phyloP scores from a whole-genome alignment of 2,329 filamentous ascomycete species.

The Keithomyces neogunnii region DNA sequence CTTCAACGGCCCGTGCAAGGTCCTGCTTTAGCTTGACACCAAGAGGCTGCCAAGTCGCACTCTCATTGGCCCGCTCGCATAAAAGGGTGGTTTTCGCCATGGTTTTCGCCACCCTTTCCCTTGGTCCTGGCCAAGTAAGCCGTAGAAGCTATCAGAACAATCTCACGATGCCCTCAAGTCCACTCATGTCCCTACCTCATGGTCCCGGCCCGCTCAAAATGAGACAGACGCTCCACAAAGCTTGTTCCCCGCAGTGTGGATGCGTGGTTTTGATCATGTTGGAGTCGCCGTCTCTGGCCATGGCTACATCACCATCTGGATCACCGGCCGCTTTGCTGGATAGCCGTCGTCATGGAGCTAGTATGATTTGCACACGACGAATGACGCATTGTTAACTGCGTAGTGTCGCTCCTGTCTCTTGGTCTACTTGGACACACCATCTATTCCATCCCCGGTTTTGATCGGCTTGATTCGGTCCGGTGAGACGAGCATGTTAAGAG shows the following conservation, averaged over 20 bases:
- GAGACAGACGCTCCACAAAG: slow-evolving; percentile 5
- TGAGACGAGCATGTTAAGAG: too few relatives aligned
- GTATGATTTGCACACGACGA: too few relatives aligned
- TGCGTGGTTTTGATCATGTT: background rate
- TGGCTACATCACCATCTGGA: slow-evolving; percentile 19
- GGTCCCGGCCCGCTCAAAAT: slow-evolving; percentile 6
- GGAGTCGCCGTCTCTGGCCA: slow-evolving; percentile 12
- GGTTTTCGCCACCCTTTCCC: background rate
- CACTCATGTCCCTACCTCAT: slow-evolving; percentile 9
- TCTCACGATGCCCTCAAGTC: slow-evolving; percentile 26
- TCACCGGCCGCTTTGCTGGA: slow-evolving; percentile 24
- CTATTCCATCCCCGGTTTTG: too few relatives aligned
- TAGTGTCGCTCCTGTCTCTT: too few relatives aligned
- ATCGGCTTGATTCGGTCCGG: too few relatives aligned
- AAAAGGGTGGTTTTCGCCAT: background rate
- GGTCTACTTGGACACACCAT: too few relatives aligned
- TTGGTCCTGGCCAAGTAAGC: background rate
- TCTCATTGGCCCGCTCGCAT: slow-evolving; percentile 1
- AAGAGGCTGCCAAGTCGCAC: background rate
- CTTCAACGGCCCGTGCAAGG: background rate
- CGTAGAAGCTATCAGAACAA: slow-evolving; percentile 18
- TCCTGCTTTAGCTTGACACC: background rate
- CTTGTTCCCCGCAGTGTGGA: slow-evolving; percentile 4
- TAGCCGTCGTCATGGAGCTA: slow-evolving; percentile 4
- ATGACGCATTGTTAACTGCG: too few relatives aligned